Evolutionary conservation across 768 basidiomycete genomes (phyloP).

Genomic region (Rhizopogon vinicolor): DNA sequence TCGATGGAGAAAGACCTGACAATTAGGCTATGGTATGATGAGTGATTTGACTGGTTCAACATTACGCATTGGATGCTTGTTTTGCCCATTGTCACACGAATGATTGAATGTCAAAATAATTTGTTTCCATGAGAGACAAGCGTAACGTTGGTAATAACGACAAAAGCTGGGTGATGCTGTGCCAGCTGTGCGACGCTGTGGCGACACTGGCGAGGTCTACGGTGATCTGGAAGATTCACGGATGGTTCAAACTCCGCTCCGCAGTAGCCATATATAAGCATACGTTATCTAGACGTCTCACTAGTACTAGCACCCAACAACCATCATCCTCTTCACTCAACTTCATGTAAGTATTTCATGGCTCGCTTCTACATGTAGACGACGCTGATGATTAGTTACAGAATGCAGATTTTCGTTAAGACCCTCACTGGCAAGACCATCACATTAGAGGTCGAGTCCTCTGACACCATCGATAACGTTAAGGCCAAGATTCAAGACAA

Average conservation of each 20-base stretch:
- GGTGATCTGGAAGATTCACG: neutral
- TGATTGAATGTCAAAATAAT: too few species aligned
- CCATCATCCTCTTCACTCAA: neutral
- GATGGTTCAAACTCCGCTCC: neutral
- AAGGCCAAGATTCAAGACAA: conserved; percentile 86
- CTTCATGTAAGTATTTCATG: neutral
- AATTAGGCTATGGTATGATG: conserved; percentile 77
- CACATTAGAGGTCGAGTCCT: conserved; percentile 81
- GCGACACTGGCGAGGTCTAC: too few species aligned
- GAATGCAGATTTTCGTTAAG: conserved; percentile 88
- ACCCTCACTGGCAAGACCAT: conserved; percentile 88
- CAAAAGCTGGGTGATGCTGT: too few species aligned
- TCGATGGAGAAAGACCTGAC: conserved; percentile 85
- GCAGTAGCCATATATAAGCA: neutral
- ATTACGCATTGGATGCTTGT: neutral
- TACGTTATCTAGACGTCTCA: neutral
- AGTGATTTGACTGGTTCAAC: conserved; percentile 22
- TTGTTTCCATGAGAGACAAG: too few species aligned
- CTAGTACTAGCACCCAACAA: neutral
- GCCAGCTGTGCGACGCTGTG: too few species aligned
- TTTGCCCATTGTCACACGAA: too few species aligned
- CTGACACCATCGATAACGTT: conserved; percentile 76
- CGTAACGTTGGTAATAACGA: too few species aligned
- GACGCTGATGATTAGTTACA: conserved; percentile 9
- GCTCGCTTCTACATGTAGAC: neutral